A percentile compares a stretch with the other conserved stretches of the same genome.
Conservation (phyloP, 1,139 yeast species). For the Magnusiomyces ingens region DNA sequence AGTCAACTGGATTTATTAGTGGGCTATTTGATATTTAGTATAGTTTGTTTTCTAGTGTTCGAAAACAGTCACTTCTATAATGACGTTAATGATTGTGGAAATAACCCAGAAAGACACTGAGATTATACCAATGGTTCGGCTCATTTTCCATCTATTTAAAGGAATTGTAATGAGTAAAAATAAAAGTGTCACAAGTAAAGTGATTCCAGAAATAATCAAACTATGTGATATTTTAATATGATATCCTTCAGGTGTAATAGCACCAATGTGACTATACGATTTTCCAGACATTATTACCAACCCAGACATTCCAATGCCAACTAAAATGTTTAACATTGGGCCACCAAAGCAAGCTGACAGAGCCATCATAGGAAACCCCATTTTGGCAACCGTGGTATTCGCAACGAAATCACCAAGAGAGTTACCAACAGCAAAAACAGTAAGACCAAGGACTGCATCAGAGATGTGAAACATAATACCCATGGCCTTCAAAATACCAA, state of each 20-base stretch:
- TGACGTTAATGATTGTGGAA: conserved; percentile 31
- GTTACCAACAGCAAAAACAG: conserved; percentile 88
- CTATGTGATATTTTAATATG: conserved; percentile 42
- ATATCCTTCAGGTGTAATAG: conserved; percentile 14
- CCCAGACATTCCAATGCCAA: conserved; percentile 66
- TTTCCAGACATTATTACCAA: conserved; percentile 39
- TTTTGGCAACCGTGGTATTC: conserved; percentile 70
- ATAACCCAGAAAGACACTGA: conserved; percentile 52
- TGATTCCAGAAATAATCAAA: conserved; percentile 44
- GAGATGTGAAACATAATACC: conserved; percentile 57
- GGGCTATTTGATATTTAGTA: neutral
- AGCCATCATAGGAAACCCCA: conserved; percentile 92
- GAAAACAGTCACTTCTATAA: conserved; percentile 21
- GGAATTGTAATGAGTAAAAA: conserved; percentile 53
- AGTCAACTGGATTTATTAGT: no score
- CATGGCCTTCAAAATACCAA: conserved; percentile 56
- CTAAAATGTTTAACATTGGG: conserved; percentile 59
- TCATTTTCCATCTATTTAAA: conserved; percentile 57
- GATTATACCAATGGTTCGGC: conserved; percentile 47
- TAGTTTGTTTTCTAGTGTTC: neutral
- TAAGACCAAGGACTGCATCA: conserved; percentile 75
- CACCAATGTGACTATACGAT: conserved; percentile 15
- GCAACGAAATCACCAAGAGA: conserved; percentile 86
- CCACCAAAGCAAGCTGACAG: conserved; percentile 94
- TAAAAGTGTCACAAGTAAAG: conserved; percentile 48